Conservation (phyloP, 129 eudicot species). For the Flaveria linearis region DNA sequence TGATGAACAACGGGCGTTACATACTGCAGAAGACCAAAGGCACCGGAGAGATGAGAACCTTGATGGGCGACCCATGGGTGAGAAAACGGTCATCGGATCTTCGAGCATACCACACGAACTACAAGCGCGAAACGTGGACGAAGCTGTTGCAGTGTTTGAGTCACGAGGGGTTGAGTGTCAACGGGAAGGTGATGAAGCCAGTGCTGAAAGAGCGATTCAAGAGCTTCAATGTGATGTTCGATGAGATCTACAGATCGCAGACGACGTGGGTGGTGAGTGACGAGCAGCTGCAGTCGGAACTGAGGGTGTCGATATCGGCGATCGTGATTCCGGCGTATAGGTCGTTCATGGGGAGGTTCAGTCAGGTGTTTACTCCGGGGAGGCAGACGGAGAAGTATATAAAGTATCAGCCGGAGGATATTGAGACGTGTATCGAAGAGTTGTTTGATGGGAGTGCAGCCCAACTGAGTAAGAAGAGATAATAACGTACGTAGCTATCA, state of each 20-base stretch:
- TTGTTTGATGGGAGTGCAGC: constrained; percentile 66
- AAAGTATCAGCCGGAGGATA: constrained; percentile 84
- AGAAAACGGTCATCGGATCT: constrained; percentile 63
- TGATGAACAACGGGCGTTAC: constrained; percentile 89
- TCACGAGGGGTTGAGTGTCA: constrained; percentile 60
- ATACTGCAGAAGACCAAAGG: constrained; percentile 70
- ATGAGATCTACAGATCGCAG: constrained; percentile 72
- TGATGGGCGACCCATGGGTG: constrained; percentile 62
- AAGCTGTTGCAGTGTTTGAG: constrained; percentile 53
- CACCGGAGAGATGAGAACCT: constrained; percentile 39
- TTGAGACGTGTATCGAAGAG: constrained; percentile 68
- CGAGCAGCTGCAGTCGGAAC: constrained; percentile 85
- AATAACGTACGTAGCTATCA: not conserved
- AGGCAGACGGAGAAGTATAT: constrained; percentile 87
- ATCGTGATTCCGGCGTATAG: constrained; percentile 81
- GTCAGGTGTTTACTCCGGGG: constrained; percentile 73
- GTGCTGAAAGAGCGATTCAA: constrained; percentile 77
- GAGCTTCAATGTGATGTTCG: constrained; percentile 74
- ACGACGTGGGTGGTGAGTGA: constrained; percentile 73
- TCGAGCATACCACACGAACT: constrained; percentile 58
- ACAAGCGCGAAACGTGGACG: constrained; percentile 78
- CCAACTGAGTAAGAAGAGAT: constrained; percentile 38
- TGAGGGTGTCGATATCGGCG: constrained; percentile 76
- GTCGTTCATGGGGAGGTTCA: constrained; percentile 78
- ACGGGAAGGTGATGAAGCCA: constrained; percentile 77